phyloP scores from a whole-genome alignment of 73 alveolate species.

The Uronychia setigera region DNA sequence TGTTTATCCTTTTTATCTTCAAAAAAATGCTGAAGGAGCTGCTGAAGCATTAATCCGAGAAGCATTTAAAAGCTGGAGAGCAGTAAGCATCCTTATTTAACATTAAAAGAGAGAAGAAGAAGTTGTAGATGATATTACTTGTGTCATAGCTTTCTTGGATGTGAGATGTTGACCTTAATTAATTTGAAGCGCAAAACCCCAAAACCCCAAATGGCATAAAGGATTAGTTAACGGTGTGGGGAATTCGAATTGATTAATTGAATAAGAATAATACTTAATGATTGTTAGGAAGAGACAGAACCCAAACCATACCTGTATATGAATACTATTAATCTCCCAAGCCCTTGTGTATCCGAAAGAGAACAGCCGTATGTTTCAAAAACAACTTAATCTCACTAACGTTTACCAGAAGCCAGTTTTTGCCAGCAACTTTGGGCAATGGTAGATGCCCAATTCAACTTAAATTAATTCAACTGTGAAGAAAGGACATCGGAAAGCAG shows the following conservation, averaged over 20 bases:
- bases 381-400: background rate
- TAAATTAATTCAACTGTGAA: background rate
- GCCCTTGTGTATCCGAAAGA: background rate
- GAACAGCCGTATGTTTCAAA: background rate
- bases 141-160: conserved; percentile 49
- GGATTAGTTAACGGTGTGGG: background rate
- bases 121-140: conserved; percentile 93
- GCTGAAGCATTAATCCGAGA: conserved; percentile 83
- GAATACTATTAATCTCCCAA: background rate
- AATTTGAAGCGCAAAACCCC: too few species aligned
- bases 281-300: background rate
- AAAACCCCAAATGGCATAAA: background rate
- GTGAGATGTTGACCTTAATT: too few species aligned
- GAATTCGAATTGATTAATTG: background rate
- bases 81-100: background rate
- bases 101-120: conserved; percentile 73
- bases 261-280: background rate
- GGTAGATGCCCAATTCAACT: background rate
- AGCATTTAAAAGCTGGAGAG: conserved; percentile 85
- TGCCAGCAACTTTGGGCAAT: background rate
- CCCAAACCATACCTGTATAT: background rate
- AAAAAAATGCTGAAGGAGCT: conserved; percentile 90
- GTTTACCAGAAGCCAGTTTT: background rate
- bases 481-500: background rate
- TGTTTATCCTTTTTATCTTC: conserved; percentile 65